phyloP scores from a whole-genome alignment of 306 rosid genomes.

The Vachellia pachyceras region DNA sequence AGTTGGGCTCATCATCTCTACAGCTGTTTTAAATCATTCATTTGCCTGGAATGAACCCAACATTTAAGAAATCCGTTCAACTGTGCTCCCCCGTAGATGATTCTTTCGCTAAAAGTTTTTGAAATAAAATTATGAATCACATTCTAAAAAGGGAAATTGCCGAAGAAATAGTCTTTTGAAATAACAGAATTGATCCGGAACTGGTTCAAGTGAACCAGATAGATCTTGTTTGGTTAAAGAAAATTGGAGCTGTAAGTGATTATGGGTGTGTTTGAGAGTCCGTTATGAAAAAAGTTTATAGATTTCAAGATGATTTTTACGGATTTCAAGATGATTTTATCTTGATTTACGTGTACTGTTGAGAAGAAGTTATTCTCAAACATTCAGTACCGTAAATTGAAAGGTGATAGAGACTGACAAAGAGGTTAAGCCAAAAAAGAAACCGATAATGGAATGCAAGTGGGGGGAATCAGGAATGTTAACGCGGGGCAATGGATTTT shows the following conservation, averaged over 20 bases:
- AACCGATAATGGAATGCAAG: background rate
- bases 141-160: too few species aligned
- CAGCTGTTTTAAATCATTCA: constrained; percentile 10
- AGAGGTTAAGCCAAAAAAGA: background rate
- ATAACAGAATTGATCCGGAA: background rate
- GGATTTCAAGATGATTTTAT: too few species aligned
- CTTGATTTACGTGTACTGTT: too few species aligned
- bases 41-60: background rate
- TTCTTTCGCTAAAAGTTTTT: background rate
- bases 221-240: background rate
- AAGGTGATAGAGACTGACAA: too few species aligned
- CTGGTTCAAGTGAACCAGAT: background rate
- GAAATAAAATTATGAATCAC: too few species aligned
- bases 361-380: too few species aligned
- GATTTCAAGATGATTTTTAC: too few species aligned
- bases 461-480: background rate
- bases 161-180: too few species aligned
- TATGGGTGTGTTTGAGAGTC: too few species aligned
- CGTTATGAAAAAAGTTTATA: too few species aligned
- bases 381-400: too few species aligned
- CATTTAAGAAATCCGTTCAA: background rate
- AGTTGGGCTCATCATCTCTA: background rate
- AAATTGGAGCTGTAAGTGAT: background rate
- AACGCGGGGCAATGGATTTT: background rate
- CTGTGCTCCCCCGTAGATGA: background rate